These are phyloP conservation scores for Yamadazyma diospyri DNA, from an alignment of 1,139 yeast species.

Conservation along the genomic window DNA sequence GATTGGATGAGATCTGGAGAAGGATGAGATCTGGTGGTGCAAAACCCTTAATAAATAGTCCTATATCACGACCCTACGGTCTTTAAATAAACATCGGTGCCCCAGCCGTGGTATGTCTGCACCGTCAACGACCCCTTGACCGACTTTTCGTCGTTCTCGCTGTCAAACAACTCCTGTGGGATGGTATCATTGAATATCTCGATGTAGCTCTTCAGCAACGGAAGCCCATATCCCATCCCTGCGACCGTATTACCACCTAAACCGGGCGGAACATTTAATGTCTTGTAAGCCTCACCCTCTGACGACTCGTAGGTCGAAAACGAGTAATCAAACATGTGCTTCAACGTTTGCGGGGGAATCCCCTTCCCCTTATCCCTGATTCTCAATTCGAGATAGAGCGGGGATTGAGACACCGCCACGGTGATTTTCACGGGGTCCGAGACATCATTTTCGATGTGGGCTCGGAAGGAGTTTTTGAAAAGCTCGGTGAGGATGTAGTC, in stretches of 20 bases:
- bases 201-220: slow-evolving; percentile 63
- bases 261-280: slow-evolving; percentile 71
- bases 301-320: slow-evolving; percentile 69
- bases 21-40: too few relatives aligned
- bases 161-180: slow-evolving; percentile 10
- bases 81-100: slow-evolving; percentile 50
- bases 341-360: slow-evolving; percentile 60
- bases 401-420: slow-evolving; percentile 51
- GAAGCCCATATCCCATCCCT: slow-evolving; percentile 96
- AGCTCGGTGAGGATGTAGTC: slow-evolving; percentile 85
- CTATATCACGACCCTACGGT: slow-evolving; percentile 17
- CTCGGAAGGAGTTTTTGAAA: slow-evolving; percentile 82
- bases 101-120: slow-evolving; percentile 83
- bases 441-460: slow-evolving; percentile 69
- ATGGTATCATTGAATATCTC: slow-evolving; percentile 41
- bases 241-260: slow-evolving; percentile 72
- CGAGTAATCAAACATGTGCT: slow-evolving; percentile 77
- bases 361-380: slow-evolving; percentile 90
- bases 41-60: too few relatives aligned
- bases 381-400: slow-evolving; percentile 54
- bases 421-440: slow-evolving; percentile 65
- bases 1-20: too few relatives aligned
- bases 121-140: slow-evolving; percentile 66
- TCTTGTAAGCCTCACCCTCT: slow-evolving; percentile 56
- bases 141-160: slow-evolving; percentile 4